Conservation (phyloP, 2,329 filamentous ascomycete genomes). For the Sporothrix phasma region DNA sequence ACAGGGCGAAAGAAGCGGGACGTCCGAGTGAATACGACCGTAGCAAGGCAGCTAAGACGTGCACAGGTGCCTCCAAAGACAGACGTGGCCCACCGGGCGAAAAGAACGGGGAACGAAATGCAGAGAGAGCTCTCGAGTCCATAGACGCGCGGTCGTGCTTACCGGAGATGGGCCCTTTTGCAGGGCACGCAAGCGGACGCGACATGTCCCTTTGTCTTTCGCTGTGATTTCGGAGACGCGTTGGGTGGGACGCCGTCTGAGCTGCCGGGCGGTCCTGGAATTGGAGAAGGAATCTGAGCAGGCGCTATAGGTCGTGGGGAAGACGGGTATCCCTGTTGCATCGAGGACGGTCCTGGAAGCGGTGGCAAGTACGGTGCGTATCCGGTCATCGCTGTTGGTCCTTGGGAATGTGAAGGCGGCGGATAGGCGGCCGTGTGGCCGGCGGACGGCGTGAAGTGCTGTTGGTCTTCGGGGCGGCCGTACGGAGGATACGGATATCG, state of each 20-base stretch:
- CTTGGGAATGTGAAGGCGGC: constrained; percentile 21
- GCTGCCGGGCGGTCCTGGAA: constrained; percentile 20
- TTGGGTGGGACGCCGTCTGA: constrained; percentile 30
- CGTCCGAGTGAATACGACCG: too few species aligned
- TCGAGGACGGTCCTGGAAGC: constrained; percentile 15
- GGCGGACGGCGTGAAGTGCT: constrained; percentile 22
- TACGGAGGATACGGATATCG: constrained; percentile 31
- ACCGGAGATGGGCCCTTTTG: constrained; percentile 72
- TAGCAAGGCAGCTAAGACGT: too few species aligned
- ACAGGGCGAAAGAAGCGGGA: too few species aligned
- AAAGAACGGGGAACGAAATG: neutral
- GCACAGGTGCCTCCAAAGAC: neutral
- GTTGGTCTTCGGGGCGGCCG: constrained; percentile 28
- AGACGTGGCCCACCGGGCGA: neutral
- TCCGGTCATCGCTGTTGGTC: constrained; percentile 22
- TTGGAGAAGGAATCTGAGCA: constrained; percentile 38
- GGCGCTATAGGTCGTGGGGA: constrained; percentile 24
- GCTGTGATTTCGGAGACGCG: constrained; percentile 49
- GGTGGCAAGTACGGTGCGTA: constrained; percentile 24
- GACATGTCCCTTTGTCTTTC: constrained; percentile 70
- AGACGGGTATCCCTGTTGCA: constrained; percentile 16
- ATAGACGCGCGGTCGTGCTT: constrained; percentile 21
- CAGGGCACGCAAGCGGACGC: constrained; percentile 79
- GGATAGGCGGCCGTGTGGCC: constrained; percentile 23
- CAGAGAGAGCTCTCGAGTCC: neutral